phyloP scores from a whole-genome alignment of 1,139 yeast genomes.

The Oligophagozyma castellii region DNA sequence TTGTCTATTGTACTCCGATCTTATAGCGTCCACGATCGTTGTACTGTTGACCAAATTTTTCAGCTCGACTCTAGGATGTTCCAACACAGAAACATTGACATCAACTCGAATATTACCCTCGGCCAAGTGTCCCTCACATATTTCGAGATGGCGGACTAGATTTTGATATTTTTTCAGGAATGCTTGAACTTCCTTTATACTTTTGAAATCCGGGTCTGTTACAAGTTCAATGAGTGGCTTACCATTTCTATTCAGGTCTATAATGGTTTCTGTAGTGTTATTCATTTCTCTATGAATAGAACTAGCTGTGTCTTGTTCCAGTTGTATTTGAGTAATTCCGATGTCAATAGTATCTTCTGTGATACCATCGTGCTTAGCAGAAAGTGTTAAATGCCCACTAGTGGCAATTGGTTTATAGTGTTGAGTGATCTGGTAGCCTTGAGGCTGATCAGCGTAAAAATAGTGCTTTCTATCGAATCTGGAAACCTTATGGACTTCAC shows the following conservation, averaged over 20 bases:
- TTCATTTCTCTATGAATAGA: constrained; percentile 39
- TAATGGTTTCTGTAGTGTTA: constrained; percentile 26
- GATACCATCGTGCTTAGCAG: constrained; percentile 40
- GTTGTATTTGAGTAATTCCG: constrained; percentile 59
- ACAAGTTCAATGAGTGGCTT: constrained; percentile 84
- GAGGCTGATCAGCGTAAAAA: constrained; percentile 91
- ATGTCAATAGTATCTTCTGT: constrained; percentile 30
- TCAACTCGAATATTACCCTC: constrained; percentile 94
- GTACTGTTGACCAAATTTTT: constrained; percentile 79
- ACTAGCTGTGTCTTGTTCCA: constrained; percentile 93
- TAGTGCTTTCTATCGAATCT: constrained; percentile 89
- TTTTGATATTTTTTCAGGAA: constrained; percentile 74
- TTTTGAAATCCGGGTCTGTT: constrained; percentile 74
- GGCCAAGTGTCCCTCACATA: constrained; percentile 85
- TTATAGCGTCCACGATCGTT: constrained; percentile 66
- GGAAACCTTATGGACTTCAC: constrained; percentile 42
- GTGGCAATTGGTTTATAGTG: constrained; percentile 68
- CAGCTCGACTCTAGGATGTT: constrained; percentile 65
- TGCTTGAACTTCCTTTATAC: constrained; percentile 54
- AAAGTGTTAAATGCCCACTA: constrained; percentile 43
- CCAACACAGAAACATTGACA: constrained; percentile 71
- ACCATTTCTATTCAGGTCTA: constrained; percentile 78
- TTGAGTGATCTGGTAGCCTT: constrained; percentile 94
- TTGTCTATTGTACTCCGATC: constrained; percentile 66
- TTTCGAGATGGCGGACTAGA: constrained; percentile 49